phyloP scores from a whole-genome alignment of 2,329 filamentous ascomycete genomes.

The Chaetomium olivaceum region DNA sequence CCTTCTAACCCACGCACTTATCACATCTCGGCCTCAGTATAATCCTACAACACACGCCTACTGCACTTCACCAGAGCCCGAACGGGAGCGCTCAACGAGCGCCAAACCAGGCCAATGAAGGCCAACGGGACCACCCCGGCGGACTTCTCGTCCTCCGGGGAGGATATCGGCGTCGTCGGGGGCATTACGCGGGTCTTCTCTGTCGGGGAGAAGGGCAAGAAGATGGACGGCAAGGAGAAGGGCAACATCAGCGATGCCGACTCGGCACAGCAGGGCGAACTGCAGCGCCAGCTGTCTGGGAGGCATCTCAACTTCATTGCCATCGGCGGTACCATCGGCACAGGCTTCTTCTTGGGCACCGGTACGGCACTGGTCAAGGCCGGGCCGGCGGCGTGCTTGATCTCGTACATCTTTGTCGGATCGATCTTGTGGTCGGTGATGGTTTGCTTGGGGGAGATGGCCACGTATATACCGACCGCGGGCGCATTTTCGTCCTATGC shows the following conservation, averaged over 20 bases:
- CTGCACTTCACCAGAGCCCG: background rate
- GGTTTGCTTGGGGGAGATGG: slow-evolving; percentile 70
- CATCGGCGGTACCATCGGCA: slow-evolving; percentile 66
- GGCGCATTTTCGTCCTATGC: slow-evolving; percentile 78
- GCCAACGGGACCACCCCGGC: slow-evolving; percentile 9
- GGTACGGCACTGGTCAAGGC: slow-evolving; percentile 62
- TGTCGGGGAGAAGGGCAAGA: slow-evolving; percentile 15
- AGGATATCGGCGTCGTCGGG: slow-evolving; percentile 1
- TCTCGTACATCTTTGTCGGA: slow-evolving; percentile 70
- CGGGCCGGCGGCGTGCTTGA: slow-evolving; percentile 65
- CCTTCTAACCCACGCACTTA: background rate
- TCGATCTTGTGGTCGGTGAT: slow-evolving; percentile 75
- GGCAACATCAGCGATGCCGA: slow-evolving; percentile 17
- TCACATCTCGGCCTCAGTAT: background rate
- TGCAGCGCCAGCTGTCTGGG: slow-evolving; percentile 32
- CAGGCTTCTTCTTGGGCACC: slow-evolving; percentile 70
- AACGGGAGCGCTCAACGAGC: background rate
- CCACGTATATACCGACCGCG: slow-evolving; percentile 73
- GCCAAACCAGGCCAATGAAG: slow-evolving; percentile 14
- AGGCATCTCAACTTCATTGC: slow-evolving; percentile 54
- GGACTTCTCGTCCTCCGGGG: slow-evolving; percentile 18
- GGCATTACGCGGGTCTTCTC: background rate
- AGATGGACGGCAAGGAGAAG: background rate
- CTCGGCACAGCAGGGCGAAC: slow-evolving; percentile 27
- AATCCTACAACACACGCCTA: background rate